Percentiles rank a stretch among this genome's conserved stretches.
Conservation (phyloP, 768 basidiomycete genomes). For the Mycena sanguinolenta region DNA sequence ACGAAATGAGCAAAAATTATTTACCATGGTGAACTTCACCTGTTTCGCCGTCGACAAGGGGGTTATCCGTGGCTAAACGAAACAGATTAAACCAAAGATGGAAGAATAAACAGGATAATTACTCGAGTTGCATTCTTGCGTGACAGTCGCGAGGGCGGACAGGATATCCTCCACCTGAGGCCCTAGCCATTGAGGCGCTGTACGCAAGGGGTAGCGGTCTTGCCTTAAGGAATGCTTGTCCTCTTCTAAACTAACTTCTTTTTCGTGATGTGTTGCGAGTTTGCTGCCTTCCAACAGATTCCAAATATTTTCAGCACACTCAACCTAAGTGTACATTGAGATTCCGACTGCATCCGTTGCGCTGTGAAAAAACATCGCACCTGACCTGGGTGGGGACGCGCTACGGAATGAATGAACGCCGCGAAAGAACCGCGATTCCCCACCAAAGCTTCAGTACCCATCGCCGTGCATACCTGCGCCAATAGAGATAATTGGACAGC, state of each 20-base stretch:
- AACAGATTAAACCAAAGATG: conserved; percentile 9
- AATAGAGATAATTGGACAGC: conserved; percentile 72
- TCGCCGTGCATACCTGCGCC: conserved; percentile 81
- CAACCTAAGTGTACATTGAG: conserved; percentile 55
- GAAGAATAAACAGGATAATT: conserved; percentile 42
- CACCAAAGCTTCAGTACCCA: conserved; percentile 83
- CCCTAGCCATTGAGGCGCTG: conserved; percentile 83
- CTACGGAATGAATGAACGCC: conserved; percentile 79
- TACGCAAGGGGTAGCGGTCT: conserved; percentile 79
- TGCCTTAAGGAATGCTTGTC: conserved; percentile 81
- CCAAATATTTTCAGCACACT: conserved; percentile 74
- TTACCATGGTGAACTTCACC: conserved; percentile 77
- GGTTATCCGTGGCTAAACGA: conserved; percentile 85
- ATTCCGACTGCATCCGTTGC: not conserved
- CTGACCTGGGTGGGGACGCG: conserved; percentile 88
- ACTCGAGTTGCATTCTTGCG: conserved; percentile 86
- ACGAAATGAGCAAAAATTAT: conserved; percentile 51
- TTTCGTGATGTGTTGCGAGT: conserved; percentile 71
- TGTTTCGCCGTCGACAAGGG: conserved; percentile 78
- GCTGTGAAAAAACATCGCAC: conserved; percentile 46
- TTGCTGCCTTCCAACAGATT: conserved; percentile 71
- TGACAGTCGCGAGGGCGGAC: conserved; percentile 67
- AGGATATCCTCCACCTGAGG: conserved; percentile 85
- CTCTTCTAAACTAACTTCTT: conserved; percentile 73
- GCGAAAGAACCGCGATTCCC: conserved; percentile 76